These are phyloP conservation scores for Hymenoscyphus albidus DNA, from an alignment of 2,329 filamentous ascomycete genomes.

Conservation along the genomic window DNA sequence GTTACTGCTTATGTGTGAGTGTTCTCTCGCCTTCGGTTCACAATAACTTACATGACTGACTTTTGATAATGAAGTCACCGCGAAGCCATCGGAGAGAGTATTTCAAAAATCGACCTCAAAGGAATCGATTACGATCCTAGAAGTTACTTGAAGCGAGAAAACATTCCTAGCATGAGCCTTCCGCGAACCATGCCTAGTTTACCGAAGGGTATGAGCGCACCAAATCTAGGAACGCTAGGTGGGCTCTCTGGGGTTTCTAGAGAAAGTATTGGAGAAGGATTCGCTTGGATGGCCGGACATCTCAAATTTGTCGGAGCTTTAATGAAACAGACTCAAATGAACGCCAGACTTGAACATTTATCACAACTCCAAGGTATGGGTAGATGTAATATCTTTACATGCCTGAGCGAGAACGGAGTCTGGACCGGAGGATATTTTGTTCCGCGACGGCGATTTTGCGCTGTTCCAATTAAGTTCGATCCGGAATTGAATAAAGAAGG, in stretches of 20 bases:
- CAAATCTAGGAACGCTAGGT: not conserved
- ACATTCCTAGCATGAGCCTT: constrained; percentile 33
- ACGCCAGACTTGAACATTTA: constrained; percentile 61
- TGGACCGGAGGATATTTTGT: constrained; percentile 58
- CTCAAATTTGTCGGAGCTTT: constrained; percentile 82
- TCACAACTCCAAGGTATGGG: constrained; percentile 60
- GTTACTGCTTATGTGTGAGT: constrained; percentile 69
- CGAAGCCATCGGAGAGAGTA: constrained; percentile 55
- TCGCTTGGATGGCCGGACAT: constrained; percentile 76
- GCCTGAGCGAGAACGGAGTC: constrained; percentile 67
- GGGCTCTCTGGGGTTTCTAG: constrained; percentile 52
- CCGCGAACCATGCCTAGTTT: constrained; percentile 33
- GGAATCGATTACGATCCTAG: constrained; percentile 8
- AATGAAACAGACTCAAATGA: constrained; percentile 68
- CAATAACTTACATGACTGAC: not conserved
- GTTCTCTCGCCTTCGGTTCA: not conserved
- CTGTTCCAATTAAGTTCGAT: constrained; percentile 46
- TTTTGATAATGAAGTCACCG: constrained; percentile 48
- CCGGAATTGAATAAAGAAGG: constrained; percentile 7
- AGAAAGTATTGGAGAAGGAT: constrained; percentile 61
- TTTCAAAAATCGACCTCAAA: constrained; percentile 39
- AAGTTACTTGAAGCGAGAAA: constrained; percentile 9
- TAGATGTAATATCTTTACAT: constrained; percentile 72
- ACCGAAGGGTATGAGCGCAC: constrained; percentile 25
- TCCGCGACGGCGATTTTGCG: constrained; percentile 74